These are phyloP conservation scores for Cryptomeria japonica DNA, from an alignment of 75 land plant species.

Conservation along the genomic window DNA sequence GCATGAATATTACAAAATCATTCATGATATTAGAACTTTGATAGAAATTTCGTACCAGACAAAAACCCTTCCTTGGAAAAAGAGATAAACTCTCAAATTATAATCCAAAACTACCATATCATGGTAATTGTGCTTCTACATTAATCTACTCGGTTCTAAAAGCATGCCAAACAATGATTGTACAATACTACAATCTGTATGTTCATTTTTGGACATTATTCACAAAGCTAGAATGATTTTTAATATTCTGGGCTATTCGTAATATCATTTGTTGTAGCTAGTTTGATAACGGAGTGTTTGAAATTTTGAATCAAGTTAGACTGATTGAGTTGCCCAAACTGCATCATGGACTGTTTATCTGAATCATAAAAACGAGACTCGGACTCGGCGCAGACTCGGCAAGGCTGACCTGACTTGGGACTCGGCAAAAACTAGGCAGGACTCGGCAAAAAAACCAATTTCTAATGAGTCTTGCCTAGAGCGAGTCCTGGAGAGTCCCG, in stretches of 20 bases:
- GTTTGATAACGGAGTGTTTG: neutral
- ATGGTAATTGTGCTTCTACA: neutral
- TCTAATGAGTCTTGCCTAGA: too few relatives aligned
- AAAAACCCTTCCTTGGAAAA: neutral
- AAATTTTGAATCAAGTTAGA: neutral
- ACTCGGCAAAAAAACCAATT: too few relatives aligned
- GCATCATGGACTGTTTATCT: neutral
- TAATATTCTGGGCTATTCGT: neutral
- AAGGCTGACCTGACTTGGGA: too few relatives aligned
- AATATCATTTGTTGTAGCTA: neutral
- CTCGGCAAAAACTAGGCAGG: too few relatives aligned
- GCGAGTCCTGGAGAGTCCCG: too few relatives aligned
- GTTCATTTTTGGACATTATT: neutral
- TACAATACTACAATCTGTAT: neutral
- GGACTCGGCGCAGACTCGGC: too few relatives aligned
- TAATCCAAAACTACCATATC: neutral
- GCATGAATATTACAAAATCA: neutral
- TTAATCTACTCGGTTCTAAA: neutral
- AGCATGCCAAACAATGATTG: constrained; percentile 1
- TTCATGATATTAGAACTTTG: neutral
- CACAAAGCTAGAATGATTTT: neutral
- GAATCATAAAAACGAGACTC: too few relatives aligned
- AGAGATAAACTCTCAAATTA: neutral
- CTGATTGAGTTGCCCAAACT: neutral
- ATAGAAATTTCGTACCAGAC: neutral